A percentile compares a stretch with the other conserved stretches of the same genome.
These are phyloP conservation scores for Aspergillus carlsbadensis DNA, from an alignment of 495 filamentous ascomycete species.

Conservation along the genomic window DNA sequence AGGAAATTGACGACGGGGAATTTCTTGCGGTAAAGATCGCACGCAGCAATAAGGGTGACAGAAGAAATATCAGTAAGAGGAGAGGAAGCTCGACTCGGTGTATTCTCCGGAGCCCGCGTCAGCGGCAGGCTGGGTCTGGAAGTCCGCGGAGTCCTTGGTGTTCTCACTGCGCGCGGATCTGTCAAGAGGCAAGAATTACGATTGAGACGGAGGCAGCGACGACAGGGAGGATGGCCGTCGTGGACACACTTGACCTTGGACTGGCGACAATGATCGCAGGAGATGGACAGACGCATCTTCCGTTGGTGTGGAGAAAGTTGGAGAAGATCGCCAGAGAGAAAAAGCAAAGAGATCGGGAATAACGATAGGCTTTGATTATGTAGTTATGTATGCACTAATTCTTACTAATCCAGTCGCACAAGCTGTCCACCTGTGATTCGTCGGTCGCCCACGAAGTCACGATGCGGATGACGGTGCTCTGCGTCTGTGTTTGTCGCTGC, in stretches of 20 bases:
- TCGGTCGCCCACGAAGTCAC: conserved; percentile 43
- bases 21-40: conserved; percentile 42
- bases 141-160: not conserved
- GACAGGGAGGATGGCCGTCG: conserved; percentile 40
- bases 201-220: conserved; percentile 33
- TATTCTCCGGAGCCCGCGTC: too few relatives aligned
- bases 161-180: conserved; percentile 24
- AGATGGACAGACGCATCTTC: conserved; percentile 42
- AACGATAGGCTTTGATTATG: not conserved
- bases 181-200: conserved; percentile 29
- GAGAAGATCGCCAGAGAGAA: not conserved
- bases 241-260: conserved; percentile 47
- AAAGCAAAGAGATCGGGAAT: not conserved
- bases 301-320: not conserved
- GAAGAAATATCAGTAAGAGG: conserved; percentile 29
- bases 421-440: conserved; percentile 32
- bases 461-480: conserved; percentile 29
- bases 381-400: not conserved
- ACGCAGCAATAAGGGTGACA: conserved; percentile 36
- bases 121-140: not conserved
- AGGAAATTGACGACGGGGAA: conserved; percentile 46
- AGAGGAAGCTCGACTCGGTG: conserved; percentile 6
- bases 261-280: conserved; percentile 41
- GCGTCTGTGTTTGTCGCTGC: conserved; percentile 25
- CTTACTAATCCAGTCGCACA: conserved; percentile 33